Percentiles rank a stretch among this genome's conserved stretches.
These are phyloP conservation scores for Carex arenaria DNA, from an alignment of 202 grass and related monocot species.

Conservation along the genomic window DNA sequence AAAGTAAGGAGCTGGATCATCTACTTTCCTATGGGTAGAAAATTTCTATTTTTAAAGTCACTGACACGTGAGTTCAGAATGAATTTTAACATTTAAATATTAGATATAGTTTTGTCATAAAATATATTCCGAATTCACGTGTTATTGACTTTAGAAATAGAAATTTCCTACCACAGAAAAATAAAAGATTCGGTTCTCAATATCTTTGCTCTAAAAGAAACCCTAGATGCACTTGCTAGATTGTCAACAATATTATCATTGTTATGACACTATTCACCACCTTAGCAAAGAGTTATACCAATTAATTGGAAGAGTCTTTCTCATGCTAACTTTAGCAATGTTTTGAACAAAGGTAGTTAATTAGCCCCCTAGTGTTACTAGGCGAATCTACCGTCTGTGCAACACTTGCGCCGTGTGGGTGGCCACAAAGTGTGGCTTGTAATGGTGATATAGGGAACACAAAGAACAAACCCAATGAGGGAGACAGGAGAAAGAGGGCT, in stretches of 20 bases:
- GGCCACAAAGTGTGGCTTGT: conserved; percentile 22
- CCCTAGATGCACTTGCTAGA: neutral
- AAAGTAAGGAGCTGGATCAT: too few relatives aligned
- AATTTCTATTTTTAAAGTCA: too few relatives aligned
- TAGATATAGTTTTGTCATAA: too few relatives aligned
- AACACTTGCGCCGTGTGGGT: conserved; percentile 9
- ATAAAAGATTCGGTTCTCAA: too few relatives aligned
- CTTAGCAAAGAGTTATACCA: neutral
- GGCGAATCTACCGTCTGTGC: conserved; percentile 4
- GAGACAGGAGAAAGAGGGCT: conserved; percentile 22
- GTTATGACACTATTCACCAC: neutral
- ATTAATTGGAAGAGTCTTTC: neutral
- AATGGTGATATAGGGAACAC: conserved; percentile 18
- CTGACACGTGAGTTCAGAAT: too few relatives aligned
- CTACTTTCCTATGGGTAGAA: too few relatives aligned
- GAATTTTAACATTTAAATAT: too few relatives aligned
- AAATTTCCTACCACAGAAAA: too few relatives aligned
- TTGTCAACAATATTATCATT: neutral
- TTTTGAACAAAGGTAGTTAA: neutral
- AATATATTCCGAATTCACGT: too few relatives aligned
- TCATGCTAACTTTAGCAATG: neutral
- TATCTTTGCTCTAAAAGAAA: too few relatives aligned
- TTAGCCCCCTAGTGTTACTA: neutral
- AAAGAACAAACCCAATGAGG: conserved; percentile 33
- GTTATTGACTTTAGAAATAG: too few relatives aligned